Evolutionary conservation across 1,284 basidiomycete species (phyloP).

Genomic region (Chondrostereum purpureum): DNA sequence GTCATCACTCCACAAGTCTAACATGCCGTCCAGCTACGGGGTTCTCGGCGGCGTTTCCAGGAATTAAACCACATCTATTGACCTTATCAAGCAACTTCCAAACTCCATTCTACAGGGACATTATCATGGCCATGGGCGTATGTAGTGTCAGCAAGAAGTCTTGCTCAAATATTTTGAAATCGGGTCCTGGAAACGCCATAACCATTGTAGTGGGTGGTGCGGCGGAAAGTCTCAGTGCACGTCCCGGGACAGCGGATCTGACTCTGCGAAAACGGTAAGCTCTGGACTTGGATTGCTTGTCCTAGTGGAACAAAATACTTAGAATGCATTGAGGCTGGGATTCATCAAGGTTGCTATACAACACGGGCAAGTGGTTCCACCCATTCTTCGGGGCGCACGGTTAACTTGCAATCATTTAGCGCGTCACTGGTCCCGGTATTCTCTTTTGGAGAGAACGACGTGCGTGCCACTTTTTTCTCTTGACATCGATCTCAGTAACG

Average conservation of each 20-base stretch:
- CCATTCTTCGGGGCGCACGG: background rate
- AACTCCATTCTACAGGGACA: constrained; percentile 90
- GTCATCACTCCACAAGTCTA: constrained; percentile 11
- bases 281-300: constrained; percentile 11
- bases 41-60: constrained; percentile 89
- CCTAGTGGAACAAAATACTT: constrained; percentile 6
- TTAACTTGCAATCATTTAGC: constrained; percentile 28
- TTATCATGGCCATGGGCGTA: constrained; percentile 80
- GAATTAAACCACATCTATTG: constrained; percentile 87
- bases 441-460: constrained; percentile 98
- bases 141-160: constrained; percentile 88
- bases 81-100: constrained; percentile 89
- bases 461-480: too few species aligned
- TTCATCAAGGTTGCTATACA: constrained; percentile 97
- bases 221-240: constrained; percentile 88
- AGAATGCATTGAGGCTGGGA: constrained; percentile 48
- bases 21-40: constrained; percentile 90
- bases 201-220: constrained; percentile 97
- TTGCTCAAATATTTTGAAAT: constrained; percentile 82
- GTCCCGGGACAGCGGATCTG: constrained; percentile 92
- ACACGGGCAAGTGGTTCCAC: constrained; percentile 58
- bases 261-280: constrained; percentile 74
- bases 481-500: constrained; percentile 1
- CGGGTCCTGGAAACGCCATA: constrained; percentile 71
- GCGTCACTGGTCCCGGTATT: constrained; percentile 93